Evolutionary conservation across 2,329 filamentous ascomycete genomes (phyloP), one percentile per base, ranked within the genome.

Genomic region (Ascochyta rabiei): DNA sequence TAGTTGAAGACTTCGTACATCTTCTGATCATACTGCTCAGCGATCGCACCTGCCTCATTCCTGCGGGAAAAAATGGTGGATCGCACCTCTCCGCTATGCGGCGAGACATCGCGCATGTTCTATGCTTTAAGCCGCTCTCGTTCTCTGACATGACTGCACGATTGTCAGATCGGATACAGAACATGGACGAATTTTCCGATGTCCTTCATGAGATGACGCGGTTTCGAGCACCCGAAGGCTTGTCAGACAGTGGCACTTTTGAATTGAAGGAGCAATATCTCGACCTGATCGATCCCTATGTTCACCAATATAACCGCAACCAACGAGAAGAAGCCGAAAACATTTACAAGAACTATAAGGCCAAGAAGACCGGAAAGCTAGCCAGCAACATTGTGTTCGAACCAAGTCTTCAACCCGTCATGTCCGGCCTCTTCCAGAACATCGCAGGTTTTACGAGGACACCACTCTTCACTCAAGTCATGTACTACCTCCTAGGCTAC

Each of bases 1-100:
- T 99, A 31, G 89, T 93, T 1, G 96, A 99, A 75, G 96, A 99
- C 73, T 92, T 99, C 80, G 86, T 97, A 40, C 93, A 98, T 73
- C 83, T 99, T 15, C 82, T 99, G 39, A 93, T 99, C 62, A 88
- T 97, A 21, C 80, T 97, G 16, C 81, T 99, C 49, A 96, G 91
- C 62, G 95, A 99, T 73, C 86, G 95, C 23, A 91, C 89, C 2
- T 89, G 89, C 1, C 81, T 99, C 41, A 82, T 92, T 34, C 86
- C 88, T 1, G 80, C 82, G 7, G 84, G 89, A 51, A 84, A 89
- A 46, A 86, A 89, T 57, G 78, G 82, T 12, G 83, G 86, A 51
- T 83, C 88, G 16, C 86, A 89, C 46, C 75, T 89, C 9, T 80
- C 87, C 43, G 86, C 89, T 10, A 89, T 98, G 76, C 88, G 90